These are phyloP conservation scores for Boletus sp. DNA, from an alignment of 768 basidiomycete species.

Conservation along the genomic window DNA sequence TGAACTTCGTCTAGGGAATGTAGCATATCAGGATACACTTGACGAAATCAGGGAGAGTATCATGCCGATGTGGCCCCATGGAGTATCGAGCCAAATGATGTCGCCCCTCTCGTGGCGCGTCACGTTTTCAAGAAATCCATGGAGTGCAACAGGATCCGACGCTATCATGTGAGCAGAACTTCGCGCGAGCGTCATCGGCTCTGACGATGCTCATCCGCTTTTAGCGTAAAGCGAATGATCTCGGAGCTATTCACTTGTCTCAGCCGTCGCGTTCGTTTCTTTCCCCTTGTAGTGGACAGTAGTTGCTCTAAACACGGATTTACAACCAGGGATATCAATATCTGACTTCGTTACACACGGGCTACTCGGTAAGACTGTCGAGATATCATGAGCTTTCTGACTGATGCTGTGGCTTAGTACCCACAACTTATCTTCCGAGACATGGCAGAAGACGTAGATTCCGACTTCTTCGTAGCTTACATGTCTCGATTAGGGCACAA, in stretches of 20 bases:
- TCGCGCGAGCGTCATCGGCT: background rate
- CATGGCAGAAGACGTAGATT: constrained; percentile 43
- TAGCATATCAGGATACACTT: constrained; percentile 51
- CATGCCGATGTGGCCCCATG: constrained; percentile 67
- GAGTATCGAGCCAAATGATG: constrained; percentile 44
- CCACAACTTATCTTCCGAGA: constrained; percentile 71
- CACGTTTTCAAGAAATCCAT: constrained; percentile 65
- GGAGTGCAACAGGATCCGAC: constrained; percentile 59
- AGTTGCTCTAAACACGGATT: constrained; percentile 9
- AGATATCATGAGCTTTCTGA: constrained; percentile 6
- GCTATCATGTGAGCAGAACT: constrained; percentile 45
- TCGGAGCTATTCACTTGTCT: constrained; percentile 59
- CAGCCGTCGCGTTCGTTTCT: constrained; percentile 49
- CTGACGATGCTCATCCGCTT: constrained; percentile 21
- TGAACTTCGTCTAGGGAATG: constrained; percentile 51
- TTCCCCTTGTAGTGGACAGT: constrained; percentile 5
- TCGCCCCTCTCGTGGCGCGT: constrained; percentile 53
- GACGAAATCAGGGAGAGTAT: constrained; percentile 58
- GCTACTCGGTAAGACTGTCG: constrained; percentile 43
- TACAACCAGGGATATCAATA: constrained; percentile 66
- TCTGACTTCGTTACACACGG: constrained; percentile 58
- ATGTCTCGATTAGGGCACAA: constrained; percentile 61
- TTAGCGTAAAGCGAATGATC: constrained; percentile 61
- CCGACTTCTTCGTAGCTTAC: constrained; percentile 64
- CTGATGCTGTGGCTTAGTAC: constrained; percentile 36